phyloP scores from a whole-genome alignment of 306 rosid species.

The Carpinus fangiana region DNA sequence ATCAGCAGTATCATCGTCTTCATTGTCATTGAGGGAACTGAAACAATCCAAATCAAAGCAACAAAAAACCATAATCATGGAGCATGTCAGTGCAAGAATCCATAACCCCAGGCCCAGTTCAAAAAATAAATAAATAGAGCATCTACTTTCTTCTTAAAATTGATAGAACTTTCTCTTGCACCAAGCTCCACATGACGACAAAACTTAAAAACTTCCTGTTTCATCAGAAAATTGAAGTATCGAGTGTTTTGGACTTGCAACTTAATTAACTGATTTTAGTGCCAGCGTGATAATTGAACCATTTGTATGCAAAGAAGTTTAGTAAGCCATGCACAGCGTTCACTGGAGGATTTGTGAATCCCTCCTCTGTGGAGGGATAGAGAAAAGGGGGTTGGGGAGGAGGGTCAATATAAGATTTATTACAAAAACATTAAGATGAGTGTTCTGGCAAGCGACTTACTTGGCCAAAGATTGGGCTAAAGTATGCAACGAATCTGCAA shows the following conservation, averaged over 20 bases:
- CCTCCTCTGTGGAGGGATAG: not conserved
- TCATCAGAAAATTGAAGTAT: not conserved
- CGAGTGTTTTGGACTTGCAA: not conserved
- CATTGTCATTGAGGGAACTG: slow-evolving; percentile 80
- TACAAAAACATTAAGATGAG: not conserved
- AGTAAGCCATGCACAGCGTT: not conserved
- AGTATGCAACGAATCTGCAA: slow-evolving; percentile 66
- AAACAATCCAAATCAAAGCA: slow-evolving; percentile 30
- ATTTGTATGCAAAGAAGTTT: not conserved
- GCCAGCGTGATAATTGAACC: not conserved
- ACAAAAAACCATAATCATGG: slow-evolving; percentile 21
- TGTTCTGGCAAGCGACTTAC: slow-evolving; percentile 47
- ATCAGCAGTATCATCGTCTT: slow-evolving; percentile 79
- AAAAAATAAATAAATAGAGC: not conserved
- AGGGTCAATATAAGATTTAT: not conserved
- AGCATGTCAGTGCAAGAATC: slow-evolving; percentile 11
- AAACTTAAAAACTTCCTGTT: not conserved
- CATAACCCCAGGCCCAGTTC: no score
- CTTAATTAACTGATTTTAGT: not conserved
- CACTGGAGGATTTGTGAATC: not conserved
- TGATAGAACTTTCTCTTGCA: not conserved
- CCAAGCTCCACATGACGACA: not conserved
- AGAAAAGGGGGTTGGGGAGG: slow-evolving; percentile 1
- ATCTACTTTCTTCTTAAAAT: not conserved
- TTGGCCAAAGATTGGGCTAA: slow-evolving; percentile 86